phyloP scores from a whole-genome alignment of 1,284 basidiomycete species.

The Stereum hirsutum region DNA sequence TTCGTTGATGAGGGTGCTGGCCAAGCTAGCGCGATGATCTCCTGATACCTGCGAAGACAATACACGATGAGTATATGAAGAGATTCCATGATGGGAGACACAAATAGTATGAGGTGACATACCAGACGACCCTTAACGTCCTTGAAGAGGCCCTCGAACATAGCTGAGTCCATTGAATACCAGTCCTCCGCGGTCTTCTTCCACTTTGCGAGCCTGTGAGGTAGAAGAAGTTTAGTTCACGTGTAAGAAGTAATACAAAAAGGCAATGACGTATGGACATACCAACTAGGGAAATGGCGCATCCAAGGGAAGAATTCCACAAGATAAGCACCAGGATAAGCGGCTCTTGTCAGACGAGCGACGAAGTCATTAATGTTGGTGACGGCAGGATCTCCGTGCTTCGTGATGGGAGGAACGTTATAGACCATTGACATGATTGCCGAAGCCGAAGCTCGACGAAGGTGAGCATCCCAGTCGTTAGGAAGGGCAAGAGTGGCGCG shows the following conservation, averaged over 20 bases:
- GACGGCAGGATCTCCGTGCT: conserved; percentile 7
- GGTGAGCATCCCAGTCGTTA: conserved; percentile 9
- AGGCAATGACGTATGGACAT: neutral
- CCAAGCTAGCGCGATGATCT: conserved; percentile 9
- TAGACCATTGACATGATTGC: conserved; percentile 12
- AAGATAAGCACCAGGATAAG: conserved; percentile 10
- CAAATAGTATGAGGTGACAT: conserved; percentile 4
- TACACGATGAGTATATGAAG: too few relatives aligned
- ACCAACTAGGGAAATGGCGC: conserved; percentile 11
- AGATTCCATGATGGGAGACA: neutral
- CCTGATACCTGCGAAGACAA: conserved; percentile 10
- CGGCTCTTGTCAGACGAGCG: conserved; percentile 10
- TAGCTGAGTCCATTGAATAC: conserved; percentile 9
- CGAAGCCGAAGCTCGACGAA: conserved; percentile 10
- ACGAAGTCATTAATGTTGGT: conserved; percentile 10
- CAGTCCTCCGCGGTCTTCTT: conserved; percentile 11
- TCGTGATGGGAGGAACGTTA: conserved; percentile 8
- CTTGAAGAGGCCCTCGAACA: conserved; percentile 12
- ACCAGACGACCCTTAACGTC: conserved; percentile 10
- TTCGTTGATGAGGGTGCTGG: conserved; percentile 10
- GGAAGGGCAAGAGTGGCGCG: conserved; percentile 5
- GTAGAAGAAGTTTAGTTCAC: conserved; percentile 8
- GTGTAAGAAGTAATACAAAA: neutral
- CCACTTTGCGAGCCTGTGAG: conserved; percentile 13
- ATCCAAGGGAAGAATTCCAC: conserved; percentile 12